Evolutionary conservation across 768 basidiomycete genomes (phyloP).

Genomic region (Leccinellum luteum): DNA sequence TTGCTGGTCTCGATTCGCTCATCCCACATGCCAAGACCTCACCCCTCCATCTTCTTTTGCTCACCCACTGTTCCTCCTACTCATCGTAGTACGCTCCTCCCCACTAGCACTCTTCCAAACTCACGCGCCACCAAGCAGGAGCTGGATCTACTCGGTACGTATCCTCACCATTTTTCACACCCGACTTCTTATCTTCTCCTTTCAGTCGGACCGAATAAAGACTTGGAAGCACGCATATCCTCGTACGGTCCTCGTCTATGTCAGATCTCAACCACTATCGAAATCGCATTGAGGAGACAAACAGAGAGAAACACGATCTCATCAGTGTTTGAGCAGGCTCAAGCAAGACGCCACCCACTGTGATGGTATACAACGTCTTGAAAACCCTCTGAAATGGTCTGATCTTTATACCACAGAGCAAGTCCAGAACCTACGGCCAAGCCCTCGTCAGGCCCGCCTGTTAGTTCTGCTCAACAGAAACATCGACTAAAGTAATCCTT

Average conservation of each 20-base stretch:
- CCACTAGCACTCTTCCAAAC: no score
- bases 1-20: no score
- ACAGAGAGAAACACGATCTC: constrained; percentile 85
- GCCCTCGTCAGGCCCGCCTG: constrained; percentile 70
- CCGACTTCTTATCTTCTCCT: constrained; percentile 9
- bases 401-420: constrained; percentile 49
- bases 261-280: no score
- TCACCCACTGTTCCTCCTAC: no score
- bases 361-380: constrained; percentile 52
- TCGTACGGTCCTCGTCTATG: no score
- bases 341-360: constrained; percentile 40
- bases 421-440: constrained; percentile 61
- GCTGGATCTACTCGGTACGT: constrained; percentile 64
- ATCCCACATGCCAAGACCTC: no score
- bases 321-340: constrained; percentile 67
- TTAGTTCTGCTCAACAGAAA: constrained; percentile 71
- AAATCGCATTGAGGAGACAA: constrained; percentile 65
- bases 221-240: constrained; percentile 50
- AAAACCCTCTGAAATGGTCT: background rate
- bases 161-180: background rate
- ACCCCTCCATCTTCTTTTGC: no score
- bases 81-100: no score
- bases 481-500: constrained; percentile 63
- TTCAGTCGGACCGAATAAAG: constrained; percentile 43
- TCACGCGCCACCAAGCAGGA: constrained; percentile 49